Base-by-base conservation (phyloP, 352 stramenopile species). In the Blastocystis sp. region DNA sequence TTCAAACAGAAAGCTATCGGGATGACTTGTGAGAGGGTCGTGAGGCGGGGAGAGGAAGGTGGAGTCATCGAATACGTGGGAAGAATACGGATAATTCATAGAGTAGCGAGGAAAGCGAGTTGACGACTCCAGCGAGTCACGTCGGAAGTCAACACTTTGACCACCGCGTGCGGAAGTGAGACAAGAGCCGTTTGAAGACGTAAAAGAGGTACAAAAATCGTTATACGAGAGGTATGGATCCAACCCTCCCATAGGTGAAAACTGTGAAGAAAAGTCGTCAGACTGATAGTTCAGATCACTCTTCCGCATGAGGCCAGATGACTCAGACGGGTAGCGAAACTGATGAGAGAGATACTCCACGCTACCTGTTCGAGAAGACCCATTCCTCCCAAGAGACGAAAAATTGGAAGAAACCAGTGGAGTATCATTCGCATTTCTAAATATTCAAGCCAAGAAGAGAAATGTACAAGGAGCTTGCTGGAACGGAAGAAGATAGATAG, bases 1-100 rank as follows among this genome's bases (percentile, higher is more conserved):
- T 11, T 85, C 50, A 43, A 68, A 85, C 30, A 85, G 50, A 43
- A 85, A 85, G 26, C 13, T 50, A 43, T 85, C 73, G 6, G 73
- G 45, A 37, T 30, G 66, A 47, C 54, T 20, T 34, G 18, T 78
- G 34, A 5, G 39, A 37, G 39, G 30, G 39, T 26, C 34, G 66
- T 37, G 34, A 13, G 20, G 8, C 9, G 13, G 50, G 30, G n/a
- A 45, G 20, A 8, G 66, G 66, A 62, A 26, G 39, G 30, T 56
- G 50, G 50, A 78, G 66, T 59, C 50, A n/a, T 59, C 24, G 66
- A 78, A 53, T 37, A 78, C 24, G 39, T 20, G 26, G 39, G 66
- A n/a, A 45, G 50, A n/a, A 45, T 59, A 55, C 20, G 26, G 50
- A 55, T 37, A 13, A 34, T 78, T 78, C 30, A 55, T n/a, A 13